Evolutionary conservation across 441 rosid genomes (phyloP).

Genomic region (Pelargonium exstipulatum): DNA sequence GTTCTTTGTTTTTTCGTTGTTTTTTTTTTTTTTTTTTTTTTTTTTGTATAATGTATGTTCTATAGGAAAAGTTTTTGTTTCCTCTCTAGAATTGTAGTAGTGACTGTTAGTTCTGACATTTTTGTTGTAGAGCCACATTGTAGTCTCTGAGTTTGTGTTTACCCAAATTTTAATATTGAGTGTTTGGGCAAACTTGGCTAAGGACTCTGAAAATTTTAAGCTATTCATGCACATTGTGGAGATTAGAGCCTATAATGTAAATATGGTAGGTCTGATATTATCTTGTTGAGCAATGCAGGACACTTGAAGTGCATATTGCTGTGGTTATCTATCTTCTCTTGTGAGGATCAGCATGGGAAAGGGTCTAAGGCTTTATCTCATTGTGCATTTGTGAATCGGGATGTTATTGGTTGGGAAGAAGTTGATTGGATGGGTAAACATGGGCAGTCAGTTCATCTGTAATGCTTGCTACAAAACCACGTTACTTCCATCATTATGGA

Average conservation of each 20-base stretch:
- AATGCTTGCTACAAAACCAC: constrained; percentile 89
- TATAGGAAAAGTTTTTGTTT: not conserved
- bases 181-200: not conserved
- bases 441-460: constrained; percentile 80
- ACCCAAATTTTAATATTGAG: not conserved
- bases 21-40: not conserved
- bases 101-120: not conserved
- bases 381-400: constrained; percentile 76
- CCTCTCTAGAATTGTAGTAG: not conserved
- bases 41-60: not conserved
- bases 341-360: constrained; percentile 52
- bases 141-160: too few relatives aligned
- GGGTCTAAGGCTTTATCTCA: constrained; percentile 86
- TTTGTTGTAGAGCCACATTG: not conserved
- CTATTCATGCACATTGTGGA: not conserved
- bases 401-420: constrained; percentile 83
- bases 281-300: constrained; percentile 37
- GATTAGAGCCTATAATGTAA: not conserved
- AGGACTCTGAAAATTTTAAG: not conserved
- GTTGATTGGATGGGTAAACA: constrained; percentile 94
- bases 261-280: not conserved
- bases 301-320: constrained; percentile 44
- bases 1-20: too few relatives aligned
- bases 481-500: constrained; percentile 83
- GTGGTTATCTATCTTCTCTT: constrained; percentile 71